These are phyloP conservation scores for Elasticomyces elasticus DNA, from an alignment of 495 filamentous ascomycete species.

Conservation along the genomic window DNA sequence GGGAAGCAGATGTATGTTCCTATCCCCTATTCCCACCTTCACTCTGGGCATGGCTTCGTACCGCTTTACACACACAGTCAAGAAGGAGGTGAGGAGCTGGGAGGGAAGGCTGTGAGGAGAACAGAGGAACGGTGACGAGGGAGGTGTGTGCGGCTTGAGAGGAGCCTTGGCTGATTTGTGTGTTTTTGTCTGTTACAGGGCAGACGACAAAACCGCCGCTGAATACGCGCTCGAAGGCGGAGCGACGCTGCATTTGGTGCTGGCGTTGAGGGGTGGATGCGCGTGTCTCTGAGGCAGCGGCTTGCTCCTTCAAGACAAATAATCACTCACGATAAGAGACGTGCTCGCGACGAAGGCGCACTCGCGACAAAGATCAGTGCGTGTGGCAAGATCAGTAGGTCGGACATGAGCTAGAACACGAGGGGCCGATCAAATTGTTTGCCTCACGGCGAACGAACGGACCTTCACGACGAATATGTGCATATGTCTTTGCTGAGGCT, in stretches of 20 bases:
- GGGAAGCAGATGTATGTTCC: constrained; percentile 93
- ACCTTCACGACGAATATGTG: too few species aligned
- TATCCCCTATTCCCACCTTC: background rate
- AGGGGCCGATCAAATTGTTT: too few species aligned
- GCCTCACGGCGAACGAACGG: too few species aligned
- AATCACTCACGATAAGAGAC: too few species aligned
- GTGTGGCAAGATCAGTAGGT: too few species aligned
- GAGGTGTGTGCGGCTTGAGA: background rate
- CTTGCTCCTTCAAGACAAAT: too few species aligned
- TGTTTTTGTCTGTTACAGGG: constrained; percentile 49
- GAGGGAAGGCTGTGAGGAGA: background rate
- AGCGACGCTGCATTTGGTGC: constrained; percentile 86
- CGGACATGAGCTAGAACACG: too few species aligned
- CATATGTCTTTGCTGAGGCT: too few species aligned
- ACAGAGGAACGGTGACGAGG: background rate
- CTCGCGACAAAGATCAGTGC: too few species aligned
- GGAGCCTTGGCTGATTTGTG: background rate
- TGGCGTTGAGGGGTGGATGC: constrained; percentile 78
- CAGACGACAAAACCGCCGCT: constrained; percentile 75
- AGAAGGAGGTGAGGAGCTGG: background rate
- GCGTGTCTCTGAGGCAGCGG: too few species aligned
- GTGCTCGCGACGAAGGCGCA: too few species aligned
- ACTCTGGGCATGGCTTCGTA: background rate
- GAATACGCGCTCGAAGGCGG: constrained; percentile 89
- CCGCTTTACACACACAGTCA: background rate